Conservation (phyloP, 352 stramenopile genomes). For the Globisporangium viniferum region DNA sequence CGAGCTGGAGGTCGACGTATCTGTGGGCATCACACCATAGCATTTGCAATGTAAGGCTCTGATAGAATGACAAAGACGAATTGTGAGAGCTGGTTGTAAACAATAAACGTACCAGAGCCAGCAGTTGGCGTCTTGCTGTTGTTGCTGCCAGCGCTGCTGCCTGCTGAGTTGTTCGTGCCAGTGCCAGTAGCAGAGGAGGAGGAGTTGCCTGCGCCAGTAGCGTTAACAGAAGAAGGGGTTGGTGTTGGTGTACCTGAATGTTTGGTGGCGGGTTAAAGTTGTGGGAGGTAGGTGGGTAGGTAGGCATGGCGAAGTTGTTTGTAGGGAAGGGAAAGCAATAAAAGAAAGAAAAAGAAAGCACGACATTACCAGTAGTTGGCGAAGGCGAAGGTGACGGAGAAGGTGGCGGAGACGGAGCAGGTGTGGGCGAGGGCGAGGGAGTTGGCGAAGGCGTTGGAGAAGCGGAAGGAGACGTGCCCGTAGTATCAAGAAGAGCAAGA, state of each 20-base stretch:
- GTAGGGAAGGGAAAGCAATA: neutral
- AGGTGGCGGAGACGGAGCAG: slow-evolving; percentile 2
- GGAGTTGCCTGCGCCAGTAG: slow-evolving; percentile 11
- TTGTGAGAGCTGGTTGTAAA: neutral
- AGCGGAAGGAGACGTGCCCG: neutral
- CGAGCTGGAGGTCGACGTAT: slow-evolving; percentile 13
- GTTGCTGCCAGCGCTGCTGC: neutral
- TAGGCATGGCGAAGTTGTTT: neutral
- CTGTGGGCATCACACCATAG: neutral
- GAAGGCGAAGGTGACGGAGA: slow-evolving; percentile 4
- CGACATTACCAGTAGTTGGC: slow-evolving; percentile 12
- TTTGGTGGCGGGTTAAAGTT: neutral
- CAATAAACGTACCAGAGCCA: neutral
- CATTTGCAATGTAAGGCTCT: neutral
- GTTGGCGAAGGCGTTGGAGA: slow-evolving; percentile 5
- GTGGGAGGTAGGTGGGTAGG: neutral
- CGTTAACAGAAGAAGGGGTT: slow-evolving; percentile 7
- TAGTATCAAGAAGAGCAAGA: slow-evolving; percentile 3
- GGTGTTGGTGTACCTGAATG: slow-evolving; percentile 15
- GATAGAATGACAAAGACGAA: neutral
- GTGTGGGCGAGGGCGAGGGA: slow-evolving; percentile 3
- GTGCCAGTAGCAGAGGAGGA: neutral
- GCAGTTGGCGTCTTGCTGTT: slow-evolving; percentile 2
- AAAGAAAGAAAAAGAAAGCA: slow-evolving; percentile 7
- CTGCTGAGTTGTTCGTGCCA: slow-evolving; percentile 6